Conservation (phyloP, 2,329 filamentous ascomycete species). For the Penicillium sp. region DNA sequence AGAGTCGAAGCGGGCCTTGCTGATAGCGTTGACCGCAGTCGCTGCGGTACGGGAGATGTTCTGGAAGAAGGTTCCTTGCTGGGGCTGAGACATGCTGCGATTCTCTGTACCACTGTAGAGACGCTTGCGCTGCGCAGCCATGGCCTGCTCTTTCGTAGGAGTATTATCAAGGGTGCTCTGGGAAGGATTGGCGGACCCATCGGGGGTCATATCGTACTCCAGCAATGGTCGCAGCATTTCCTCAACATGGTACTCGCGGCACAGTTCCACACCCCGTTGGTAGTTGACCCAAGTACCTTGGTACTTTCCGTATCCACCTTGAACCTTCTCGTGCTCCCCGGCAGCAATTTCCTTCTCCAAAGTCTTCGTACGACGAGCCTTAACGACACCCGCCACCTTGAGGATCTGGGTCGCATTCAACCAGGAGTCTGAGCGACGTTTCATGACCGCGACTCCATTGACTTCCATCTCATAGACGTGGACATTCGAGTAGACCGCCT, state of each 20-base stretch:
- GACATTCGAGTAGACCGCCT: slow-evolving; percentile 92
- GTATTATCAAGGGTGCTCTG: slow-evolving; percentile 87
- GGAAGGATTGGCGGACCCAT: slow-evolving; percentile 68
- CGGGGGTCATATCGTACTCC: slow-evolving; percentile 52
- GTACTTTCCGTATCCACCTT: slow-evolving; percentile 98
- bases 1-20: slow-evolving; percentile 91
- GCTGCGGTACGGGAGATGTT: slow-evolving; percentile 94
- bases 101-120: slow-evolving; percentile 80
- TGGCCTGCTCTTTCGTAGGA: slow-evolving; percentile 96
- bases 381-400: slow-evolving; percentile 95
- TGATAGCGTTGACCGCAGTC: slow-evolving; percentile 92
- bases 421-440: slow-evolving; percentile 91
- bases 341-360: slow-evolving; percentile 96
- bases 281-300: slow-evolving; percentile 99
- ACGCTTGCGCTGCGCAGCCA: slow-evolving; percentile 91
- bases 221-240: slow-evolving; percentile 51
- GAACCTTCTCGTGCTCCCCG: slow-evolving; percentile 96
- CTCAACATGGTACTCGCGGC: slow-evolving; percentile 67
- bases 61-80: slow-evolving; percentile 89
- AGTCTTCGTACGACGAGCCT: slow-evolving; percentile 96
- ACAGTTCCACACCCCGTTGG: slow-evolving; percentile 87
- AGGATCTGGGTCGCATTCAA: slow-evolving; percentile 98
- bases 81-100: slow-evolving; percentile 62
- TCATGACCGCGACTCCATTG: slow-evolving; percentile 91
- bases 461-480: slow-evolving; percentile 99